Evolutionary conservation across 306 rosid genomes (phyloP).

Genomic region (Rosa rugosa): DNA sequence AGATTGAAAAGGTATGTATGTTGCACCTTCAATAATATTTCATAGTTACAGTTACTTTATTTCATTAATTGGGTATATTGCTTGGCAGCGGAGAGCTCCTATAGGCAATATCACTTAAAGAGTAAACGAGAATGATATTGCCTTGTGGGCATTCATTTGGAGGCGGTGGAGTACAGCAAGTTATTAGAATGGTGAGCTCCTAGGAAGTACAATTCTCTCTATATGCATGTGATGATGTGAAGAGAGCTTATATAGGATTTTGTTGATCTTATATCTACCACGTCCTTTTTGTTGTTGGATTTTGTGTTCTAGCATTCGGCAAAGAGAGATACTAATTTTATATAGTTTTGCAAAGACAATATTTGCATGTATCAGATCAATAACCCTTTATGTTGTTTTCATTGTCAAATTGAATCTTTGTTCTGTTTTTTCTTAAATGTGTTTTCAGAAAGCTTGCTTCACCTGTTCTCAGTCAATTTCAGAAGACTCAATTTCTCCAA

Average conservation of each 20-base stretch:
- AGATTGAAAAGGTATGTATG: no score
- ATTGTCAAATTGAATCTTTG: background rate
- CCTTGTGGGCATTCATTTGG: constrained; percentile 99
- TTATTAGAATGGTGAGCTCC: constrained; percentile 84
- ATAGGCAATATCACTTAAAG: no score
- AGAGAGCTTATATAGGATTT: background rate
- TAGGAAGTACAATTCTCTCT: constrained; percentile 31
- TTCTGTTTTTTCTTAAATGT: constrained; percentile 15
- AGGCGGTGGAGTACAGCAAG: constrained; percentile 81
- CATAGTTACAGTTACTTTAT: no score
- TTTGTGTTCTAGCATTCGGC: background rate
- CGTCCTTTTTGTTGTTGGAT: background rate
- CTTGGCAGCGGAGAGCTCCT: no score
- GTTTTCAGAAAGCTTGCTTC: constrained; percentile 82
- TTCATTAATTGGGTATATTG: no score
- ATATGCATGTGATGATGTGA: constrained; percentile 23
- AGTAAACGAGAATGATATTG: constrained; percentile 51
- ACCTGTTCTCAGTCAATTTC: constrained; percentile 74
- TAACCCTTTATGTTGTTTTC: background rate
- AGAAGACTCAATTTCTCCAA: constrained; percentile 80
- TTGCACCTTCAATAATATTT: no score
- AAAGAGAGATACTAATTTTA: background rate
- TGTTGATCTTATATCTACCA: background rate
- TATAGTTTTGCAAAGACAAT: background rate
- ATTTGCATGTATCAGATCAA: background rate